Conservation (phyloP, 192 early-diverging fungal species). For the Entophlyctis luteolus region DNA sequence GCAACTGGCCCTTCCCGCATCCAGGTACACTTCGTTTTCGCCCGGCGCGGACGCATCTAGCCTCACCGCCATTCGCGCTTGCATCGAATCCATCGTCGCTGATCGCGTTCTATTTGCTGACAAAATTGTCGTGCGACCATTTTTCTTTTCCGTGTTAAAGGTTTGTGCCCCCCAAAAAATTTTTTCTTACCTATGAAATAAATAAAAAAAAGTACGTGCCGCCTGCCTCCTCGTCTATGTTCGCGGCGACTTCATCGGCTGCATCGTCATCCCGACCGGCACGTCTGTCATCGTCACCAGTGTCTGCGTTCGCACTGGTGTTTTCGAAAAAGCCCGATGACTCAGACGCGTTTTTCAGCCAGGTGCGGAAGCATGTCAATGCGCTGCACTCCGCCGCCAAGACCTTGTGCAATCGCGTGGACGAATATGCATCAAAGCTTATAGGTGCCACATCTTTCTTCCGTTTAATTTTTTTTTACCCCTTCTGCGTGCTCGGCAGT, state of each 20-base stretch:
- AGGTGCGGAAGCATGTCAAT: neutral
- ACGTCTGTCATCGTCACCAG: neutral
- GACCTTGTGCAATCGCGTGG: neutral
- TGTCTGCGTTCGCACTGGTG: constrained; percentile 3
- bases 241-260: neutral
- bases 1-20: neutral
- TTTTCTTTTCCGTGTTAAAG: neutral
- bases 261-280: neutral
- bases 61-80: neutral
- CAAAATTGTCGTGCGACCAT: neutral
- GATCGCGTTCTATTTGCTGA: neutral
- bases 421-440: constrained; percentile 2
- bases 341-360: constrained; percentile 13
- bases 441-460: constrained; percentile 2
- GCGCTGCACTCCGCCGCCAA: neutral
- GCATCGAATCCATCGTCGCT: neutral
- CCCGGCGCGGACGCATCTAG: neutral
- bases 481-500: neutral
- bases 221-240: neutral
- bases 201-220: neutral
- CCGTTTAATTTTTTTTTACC: neutral
- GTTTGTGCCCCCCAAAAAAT: neutral
- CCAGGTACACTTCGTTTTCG: neutral
- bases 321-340: constrained; percentile 19
- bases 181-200: neutral